Conservation (phyloP, 768 basidiomycete species). For the Mycena leptocephala region DNA sequence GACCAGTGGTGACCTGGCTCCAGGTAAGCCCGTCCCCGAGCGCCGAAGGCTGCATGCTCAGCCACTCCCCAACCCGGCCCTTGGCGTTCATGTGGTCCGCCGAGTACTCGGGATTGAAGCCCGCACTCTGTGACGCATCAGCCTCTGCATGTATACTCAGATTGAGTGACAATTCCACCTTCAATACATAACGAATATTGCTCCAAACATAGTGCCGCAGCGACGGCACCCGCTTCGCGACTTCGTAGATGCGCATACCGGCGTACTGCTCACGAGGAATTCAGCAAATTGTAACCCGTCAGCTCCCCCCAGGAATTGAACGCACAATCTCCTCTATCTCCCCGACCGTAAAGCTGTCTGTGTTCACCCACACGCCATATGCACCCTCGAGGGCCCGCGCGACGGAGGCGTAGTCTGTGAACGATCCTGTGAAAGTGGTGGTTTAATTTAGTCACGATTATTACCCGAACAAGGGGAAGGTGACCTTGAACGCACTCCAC, state of each 20-base stretch:
- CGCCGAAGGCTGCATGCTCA: slow-evolving; percentile 1
- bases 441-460: too few relatives aligned
- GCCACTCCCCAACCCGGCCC: too few relatives aligned
- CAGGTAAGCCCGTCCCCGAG: not conserved
- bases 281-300: not conserved
- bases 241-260: slow-evolving; percentile 60
- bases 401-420: slow-evolving; percentile 50
- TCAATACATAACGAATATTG: slow-evolving; percentile 41
- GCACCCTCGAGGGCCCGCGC: slow-evolving; percentile 51
- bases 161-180: slow-evolving; percentile 42
- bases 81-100: slow-evolving; percentile 23
- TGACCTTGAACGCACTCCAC: slow-evolving; percentile 57
- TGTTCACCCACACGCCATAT: too few relatives aligned
- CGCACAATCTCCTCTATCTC: slow-evolving; percentile 54
- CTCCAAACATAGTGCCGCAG: slow-evolving; percentile 56
- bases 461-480: too few relatives aligned
- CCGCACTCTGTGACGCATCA: not conserved
- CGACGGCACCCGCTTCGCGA: slow-evolving; percentile 50
- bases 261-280: slow-evolving; percentile 44
- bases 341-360: slow-evolving; percentile 60
- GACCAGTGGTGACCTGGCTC: slow-evolving; percentile 20
- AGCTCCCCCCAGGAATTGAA: not conserved
- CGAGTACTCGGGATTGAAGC: slow-evolving; percentile 16
- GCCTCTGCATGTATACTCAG: not conserved
- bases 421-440: slow-evolving; percentile 58